phyloP scores from a whole-genome alignment of 129 eudicot genomes.

The Heracleum sosnowskyi region DNA sequence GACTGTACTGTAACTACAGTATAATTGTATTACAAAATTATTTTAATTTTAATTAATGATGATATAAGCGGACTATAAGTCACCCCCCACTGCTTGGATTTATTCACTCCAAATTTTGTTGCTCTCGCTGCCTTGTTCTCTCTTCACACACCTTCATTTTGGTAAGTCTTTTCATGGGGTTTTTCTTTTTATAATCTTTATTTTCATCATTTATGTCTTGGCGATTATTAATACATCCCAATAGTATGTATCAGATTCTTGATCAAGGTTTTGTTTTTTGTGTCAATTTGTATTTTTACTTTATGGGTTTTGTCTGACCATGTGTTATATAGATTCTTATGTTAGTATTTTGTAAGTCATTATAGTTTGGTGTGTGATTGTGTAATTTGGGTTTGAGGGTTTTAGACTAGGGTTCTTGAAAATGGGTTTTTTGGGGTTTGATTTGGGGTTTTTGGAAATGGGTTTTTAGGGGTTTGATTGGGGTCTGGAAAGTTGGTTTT shows the following conservation, averaged over 20 bases:
- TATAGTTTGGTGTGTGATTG: background rate
- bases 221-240: background rate
- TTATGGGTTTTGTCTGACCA: background rate
- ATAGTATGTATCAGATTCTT: background rate
- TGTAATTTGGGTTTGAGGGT: background rate
- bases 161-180: background rate
- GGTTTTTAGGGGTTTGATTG: background rate
- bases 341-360: background rate
- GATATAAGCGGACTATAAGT: background rate
- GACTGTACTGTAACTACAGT: no score
- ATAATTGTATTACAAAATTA: no score
- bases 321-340: background rate
- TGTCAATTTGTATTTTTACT: background rate
- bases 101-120: background rate
- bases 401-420: background rate
- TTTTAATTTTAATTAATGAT: no score
- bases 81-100: background rate
- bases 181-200: background rate
- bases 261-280: background rate
- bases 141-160: background rate
- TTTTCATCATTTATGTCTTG: background rate
- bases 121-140: background rate
- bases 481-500: background rate
- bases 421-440: background rate
- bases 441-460: background rate